Evolutionary conservation across 176 grass and related monocot genomes (phyloP).

Genomic region (Aegilops bicornis): DNA sequence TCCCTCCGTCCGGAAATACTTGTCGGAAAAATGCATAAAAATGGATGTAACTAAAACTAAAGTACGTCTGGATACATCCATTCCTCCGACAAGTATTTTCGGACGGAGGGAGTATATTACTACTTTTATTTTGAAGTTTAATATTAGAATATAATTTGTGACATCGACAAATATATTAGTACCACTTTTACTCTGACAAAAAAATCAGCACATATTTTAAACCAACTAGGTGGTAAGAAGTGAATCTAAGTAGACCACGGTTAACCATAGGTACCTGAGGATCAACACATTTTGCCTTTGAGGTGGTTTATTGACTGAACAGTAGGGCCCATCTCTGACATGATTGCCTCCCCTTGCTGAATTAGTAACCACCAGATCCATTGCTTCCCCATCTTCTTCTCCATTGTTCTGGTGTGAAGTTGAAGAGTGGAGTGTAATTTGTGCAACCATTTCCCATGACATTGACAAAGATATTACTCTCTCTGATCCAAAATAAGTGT

Average conservation of each 20-base stretch:
- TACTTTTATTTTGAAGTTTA: neutral
- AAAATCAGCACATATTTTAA: neutral
- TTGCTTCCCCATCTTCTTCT: too few relatives aligned
- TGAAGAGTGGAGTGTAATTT: neutral
- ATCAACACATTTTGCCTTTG: neutral
- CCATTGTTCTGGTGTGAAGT: conserved; percentile 3
- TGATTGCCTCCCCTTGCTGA: conserved; percentile 20
- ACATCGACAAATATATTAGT: neutral
- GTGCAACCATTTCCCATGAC: too few relatives aligned
- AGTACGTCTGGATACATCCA: too few relatives aligned
- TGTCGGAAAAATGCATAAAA: too few relatives aligned
- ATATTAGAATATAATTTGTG: neutral
- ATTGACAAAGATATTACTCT: too few relatives aligned
- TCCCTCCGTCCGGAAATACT: too few relatives aligned
- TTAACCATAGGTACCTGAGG: neutral
- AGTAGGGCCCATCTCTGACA: conserved; percentile 14
- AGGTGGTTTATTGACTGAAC: neutral
- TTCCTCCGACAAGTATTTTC: too few relatives aligned
- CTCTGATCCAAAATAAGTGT: too few relatives aligned
- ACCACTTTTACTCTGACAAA: neutral
- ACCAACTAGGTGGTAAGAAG: neutral
- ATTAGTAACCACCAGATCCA: conserved; percentile 15
- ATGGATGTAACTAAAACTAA: too few relatives aligned
- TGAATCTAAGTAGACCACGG: neutral
- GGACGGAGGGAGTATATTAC: neutral